Conservation (phyloP, 331 rosid genomes). For the Stylosanthes scabra region DNA sequence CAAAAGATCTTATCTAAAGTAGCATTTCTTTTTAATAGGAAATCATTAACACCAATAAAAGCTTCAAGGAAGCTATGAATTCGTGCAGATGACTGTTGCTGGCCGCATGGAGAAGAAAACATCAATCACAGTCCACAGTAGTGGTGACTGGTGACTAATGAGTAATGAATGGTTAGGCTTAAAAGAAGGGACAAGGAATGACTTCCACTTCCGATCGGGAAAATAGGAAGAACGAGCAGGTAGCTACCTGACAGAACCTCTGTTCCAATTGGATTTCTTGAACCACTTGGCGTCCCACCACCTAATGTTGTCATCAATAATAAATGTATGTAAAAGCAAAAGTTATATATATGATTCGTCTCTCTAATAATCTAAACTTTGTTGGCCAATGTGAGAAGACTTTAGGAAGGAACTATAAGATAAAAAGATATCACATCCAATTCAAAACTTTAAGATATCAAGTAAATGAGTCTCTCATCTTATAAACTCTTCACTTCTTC, state of each 20-base stretch:
- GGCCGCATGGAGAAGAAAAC: neutral
- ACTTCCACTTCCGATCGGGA: neutral
- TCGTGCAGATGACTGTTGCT: slow-evolving; percentile 5
- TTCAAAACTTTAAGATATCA: too few relatives aligned
- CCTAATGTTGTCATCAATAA: slow-evolving; percentile 23
- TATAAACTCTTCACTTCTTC: too few relatives aligned
- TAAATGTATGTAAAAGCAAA: slow-evolving; percentile 42
- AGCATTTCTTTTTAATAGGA: slow-evolving; percentile 48
- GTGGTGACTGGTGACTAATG: too few relatives aligned
- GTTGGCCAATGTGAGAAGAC: too few relatives aligned
- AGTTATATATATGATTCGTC: slow-evolving; percentile 34
- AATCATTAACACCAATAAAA: slow-evolving; percentile 39
- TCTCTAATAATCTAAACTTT: neutral
- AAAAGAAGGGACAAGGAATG: too few relatives aligned
- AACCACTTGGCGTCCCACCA: slow-evolving; percentile 28
- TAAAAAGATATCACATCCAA: too few relatives aligned
- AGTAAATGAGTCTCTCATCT: too few relatives aligned
- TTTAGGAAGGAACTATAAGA: too few relatives aligned
- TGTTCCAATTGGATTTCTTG: slow-evolving; percentile 23
- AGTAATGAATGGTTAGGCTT: neutral
- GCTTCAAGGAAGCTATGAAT: slow-evolving; percentile 23
- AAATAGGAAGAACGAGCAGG: neutral
- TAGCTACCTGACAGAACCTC: neutral
- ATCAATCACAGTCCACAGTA: neutral
- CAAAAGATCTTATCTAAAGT: slow-evolving; percentile 56